A percentile compares a stretch with the other conserved stretches of the same genome.
Conservation (phyloP, 768 basidiomycete species). For the Tremella mesenterica region DNA sequence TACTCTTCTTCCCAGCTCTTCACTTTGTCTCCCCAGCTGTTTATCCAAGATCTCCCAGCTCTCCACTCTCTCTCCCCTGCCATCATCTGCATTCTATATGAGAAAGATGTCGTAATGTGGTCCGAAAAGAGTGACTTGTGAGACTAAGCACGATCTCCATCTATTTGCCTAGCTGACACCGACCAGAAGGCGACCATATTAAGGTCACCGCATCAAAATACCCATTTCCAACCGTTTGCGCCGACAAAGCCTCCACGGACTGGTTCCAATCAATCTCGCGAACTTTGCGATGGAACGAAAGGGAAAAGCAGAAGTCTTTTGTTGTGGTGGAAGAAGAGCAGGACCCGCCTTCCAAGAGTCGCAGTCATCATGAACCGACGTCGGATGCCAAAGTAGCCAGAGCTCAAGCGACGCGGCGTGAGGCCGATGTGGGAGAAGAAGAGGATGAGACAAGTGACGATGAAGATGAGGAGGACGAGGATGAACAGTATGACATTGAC, state of each 20-base stretch:
- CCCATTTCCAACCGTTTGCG: constrained; percentile 97
- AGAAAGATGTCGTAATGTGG: no score
- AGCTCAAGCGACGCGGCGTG: constrained; percentile 49
- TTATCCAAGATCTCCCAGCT: no score
- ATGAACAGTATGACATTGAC: constrained; percentile 88
- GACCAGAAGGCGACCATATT: constrained; percentile 93
- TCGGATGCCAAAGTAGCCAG: constrained; percentile 52
- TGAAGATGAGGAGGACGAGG: constrained; percentile 57
- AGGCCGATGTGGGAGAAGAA: constrained; percentile 17
- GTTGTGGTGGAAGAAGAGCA: constrained; percentile 11
- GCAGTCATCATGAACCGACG: constrained; percentile 6
- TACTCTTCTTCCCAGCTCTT: no score
- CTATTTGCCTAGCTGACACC: constrained; percentile 7
- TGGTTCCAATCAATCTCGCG: constrained; percentile 98
- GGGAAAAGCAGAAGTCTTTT: constrained; percentile 91
- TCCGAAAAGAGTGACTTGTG: constrained; percentile 1
- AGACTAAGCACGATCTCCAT: background rate
- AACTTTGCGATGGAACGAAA: constrained; percentile 97
- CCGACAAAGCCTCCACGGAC: constrained; percentile 92
- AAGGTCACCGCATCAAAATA: constrained; percentile 94
- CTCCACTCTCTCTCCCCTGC: no score
- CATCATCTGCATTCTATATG: no score
- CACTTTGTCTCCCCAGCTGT: no score
- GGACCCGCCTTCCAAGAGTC: constrained; percentile 11
- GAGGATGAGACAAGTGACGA: constrained; percentile 48